These are phyloP conservation scores for Globisporangium middletonii DNA, from an alignment of 352 stramenopile species.

Conservation along the genomic window DNA sequence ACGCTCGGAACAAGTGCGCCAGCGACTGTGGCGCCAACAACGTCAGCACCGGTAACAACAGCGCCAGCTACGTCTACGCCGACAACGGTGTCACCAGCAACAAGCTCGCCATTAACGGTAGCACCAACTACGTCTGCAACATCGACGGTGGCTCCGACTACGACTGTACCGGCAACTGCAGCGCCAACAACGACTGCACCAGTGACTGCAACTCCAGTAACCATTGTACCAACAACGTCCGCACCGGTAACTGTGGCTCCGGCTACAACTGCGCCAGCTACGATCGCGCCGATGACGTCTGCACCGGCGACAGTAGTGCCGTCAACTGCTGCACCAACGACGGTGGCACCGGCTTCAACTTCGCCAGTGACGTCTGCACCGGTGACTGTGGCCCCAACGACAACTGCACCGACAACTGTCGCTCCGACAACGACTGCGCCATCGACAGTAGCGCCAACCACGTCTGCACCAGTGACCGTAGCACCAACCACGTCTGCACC, in stretches of 20 bases:
- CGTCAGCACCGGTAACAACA: too few species aligned
- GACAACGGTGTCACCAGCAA: too few species aligned
- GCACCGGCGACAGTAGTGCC: background rate
- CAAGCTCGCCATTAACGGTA: too few species aligned
- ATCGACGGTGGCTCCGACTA: background rate
- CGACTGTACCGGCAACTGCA: slow-evolving; percentile 1
- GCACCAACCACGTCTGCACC: background rate
- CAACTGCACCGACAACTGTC: background rate
- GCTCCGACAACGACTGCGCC: background rate
- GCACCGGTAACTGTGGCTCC: too few species aligned
- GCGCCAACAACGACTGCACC: background rate
- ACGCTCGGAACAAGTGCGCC: too few species aligned
- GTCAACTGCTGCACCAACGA: background rate
- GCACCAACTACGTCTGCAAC: too few species aligned
- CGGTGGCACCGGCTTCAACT: background rate
- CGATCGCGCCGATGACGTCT: too few species aligned
- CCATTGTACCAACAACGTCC: too few species aligned
- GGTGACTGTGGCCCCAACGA: background rate
- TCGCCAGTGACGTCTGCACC: background rate
- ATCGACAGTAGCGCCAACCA: background rate
- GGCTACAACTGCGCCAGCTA: too few species aligned
- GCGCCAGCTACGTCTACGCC: too few species aligned
- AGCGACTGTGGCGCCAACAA: too few species aligned
- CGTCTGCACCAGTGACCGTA: background rate
- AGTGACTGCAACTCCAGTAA: background rate